These are phyloP conservation scores for Cyclotella kingstonii DNA, from an alignment of 108 stramenopile genomes.

Conservation along the genomic window DNA sequence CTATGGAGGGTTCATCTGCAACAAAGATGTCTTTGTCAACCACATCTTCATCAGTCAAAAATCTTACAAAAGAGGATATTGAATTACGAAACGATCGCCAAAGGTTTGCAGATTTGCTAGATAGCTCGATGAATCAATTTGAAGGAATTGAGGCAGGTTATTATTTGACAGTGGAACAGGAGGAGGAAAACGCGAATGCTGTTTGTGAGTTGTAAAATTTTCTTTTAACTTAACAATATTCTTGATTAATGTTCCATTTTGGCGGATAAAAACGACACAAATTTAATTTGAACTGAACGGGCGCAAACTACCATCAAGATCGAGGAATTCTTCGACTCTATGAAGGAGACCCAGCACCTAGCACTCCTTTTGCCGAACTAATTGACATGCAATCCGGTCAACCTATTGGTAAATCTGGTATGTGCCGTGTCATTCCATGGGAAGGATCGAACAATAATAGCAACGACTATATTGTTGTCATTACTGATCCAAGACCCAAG, in stretches of 20 bases:
- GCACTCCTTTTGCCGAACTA: conserved; percentile 63
- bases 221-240: too few species aligned
- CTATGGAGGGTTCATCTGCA: too few species aligned
- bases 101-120: conserved; percentile 71
- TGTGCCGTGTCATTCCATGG: conserved; percentile 63
- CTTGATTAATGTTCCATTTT: neutral
- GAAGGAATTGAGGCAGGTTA: conserved; percentile 36
- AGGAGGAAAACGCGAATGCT: conserved; percentile 72
- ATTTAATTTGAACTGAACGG: too few species aligned
- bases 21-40: neutral
- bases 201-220: conserved; percentile 59
- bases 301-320: too few species aligned
- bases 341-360: conserved; percentile 81
- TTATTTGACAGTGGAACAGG: conserved; percentile 72
- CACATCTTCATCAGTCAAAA: neutral
- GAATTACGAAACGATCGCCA: conserved; percentile 71
- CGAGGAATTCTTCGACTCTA: conserved; percentile 58
- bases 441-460: conserved; percentile 1
- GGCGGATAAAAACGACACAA: neutral
- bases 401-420: conserved; percentile 48
- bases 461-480: conserved; percentile 56
- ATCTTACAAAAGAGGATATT: conserved; percentile 62
- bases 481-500: conserved; percentile 75
- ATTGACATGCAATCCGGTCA: conserved; percentile 48
- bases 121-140: conserved; percentile 31